These are phyloP conservation scores for Venturia oleaginea DNA, from an alignment of 2,329 filamentous ascomycete species.

Conservation along the genomic window DNA sequence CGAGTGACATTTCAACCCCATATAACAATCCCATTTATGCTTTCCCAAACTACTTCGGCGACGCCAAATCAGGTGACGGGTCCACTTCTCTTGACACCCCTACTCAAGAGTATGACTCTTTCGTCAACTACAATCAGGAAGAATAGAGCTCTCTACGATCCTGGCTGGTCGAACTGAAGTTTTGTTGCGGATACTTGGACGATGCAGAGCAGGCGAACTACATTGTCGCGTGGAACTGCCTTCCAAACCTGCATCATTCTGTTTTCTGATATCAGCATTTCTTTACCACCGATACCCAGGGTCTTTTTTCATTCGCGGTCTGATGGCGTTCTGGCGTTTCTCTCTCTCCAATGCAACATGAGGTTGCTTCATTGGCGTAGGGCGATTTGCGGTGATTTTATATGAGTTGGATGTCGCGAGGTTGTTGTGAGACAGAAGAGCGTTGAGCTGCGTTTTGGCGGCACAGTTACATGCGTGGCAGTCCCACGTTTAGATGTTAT, in stretches of 20 bases:
- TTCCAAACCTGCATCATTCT: background rate
- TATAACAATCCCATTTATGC: background rate
- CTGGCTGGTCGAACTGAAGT: background rate
- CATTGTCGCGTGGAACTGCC: background rate
- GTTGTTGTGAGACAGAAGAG: background rate
- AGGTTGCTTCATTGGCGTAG: background rate
- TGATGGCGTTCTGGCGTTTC: background rate
- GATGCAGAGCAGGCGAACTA: background rate
- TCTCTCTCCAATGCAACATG: background rate
- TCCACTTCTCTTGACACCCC: background rate
- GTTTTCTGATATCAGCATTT: slow-evolving; percentile 1
- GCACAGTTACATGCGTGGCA: background rate
- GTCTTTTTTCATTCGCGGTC: background rate
- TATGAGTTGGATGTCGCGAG: background rate
- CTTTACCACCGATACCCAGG: slow-evolving; percentile 2
- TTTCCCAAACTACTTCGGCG: background rate
- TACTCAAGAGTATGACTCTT: background rate
- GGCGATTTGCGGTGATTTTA: background rate
- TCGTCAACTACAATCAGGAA: slow-evolving; percentile 2
- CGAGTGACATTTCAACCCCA: background rate
- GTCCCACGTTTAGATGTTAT: background rate
- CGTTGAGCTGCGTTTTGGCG: background rate
- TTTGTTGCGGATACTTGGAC: background rate
- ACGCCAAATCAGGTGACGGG: background rate
- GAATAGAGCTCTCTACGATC: background rate